Base-by-base conservation (phyloP, 2,329 filamentous ascomycete species). In the Epichloe elymi region DNA sequence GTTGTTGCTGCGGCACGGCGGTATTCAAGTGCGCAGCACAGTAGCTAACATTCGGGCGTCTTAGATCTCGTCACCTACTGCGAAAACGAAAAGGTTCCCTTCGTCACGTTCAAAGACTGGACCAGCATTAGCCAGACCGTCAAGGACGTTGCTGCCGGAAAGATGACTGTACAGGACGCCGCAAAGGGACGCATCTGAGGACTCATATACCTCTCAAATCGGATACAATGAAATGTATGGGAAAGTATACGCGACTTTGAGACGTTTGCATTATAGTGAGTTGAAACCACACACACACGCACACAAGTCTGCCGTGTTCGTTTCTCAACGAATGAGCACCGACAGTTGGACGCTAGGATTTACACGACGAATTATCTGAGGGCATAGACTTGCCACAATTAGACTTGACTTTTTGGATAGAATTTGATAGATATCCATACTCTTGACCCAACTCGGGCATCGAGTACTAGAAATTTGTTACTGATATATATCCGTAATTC, bases 41-140 rank as follows among this genome's bases (percentile, higher is more conserved):
- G 12, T 33, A 52, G 30, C 55, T 61, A 30, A 57, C 46, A 17
- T 5, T 41, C 51, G 15, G 2, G 6, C n/a, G 26, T 47, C 0
- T 35, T 14, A 88, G 89, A 97, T 67, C 78, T 97, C 51, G 85
- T 96, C 56, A 81, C 77, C 14, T 96, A 88, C 70, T 96, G 91
- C 64, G 84, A 90, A 60, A 82, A 80, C 50, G 82, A 95, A 66
- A 79, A 85, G 10, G 83, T 95, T 19, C 89, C 90, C 0, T 96
- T 94, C 66, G 91, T 87, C 14, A 82, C 86, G 3, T 96, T 96
- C 65, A 75, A 86, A 60, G 82, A 90, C 70, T 96, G 91, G 80
- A 79, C 78, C 6, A 80, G 82, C 56, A 95, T 95, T 61, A 74
- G 87, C 46, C 73, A 78, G 54, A 85, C 84, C 33, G 84, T 88